Conservation (phyloP, 805 yeast species). For the Candida montana region DNA sequence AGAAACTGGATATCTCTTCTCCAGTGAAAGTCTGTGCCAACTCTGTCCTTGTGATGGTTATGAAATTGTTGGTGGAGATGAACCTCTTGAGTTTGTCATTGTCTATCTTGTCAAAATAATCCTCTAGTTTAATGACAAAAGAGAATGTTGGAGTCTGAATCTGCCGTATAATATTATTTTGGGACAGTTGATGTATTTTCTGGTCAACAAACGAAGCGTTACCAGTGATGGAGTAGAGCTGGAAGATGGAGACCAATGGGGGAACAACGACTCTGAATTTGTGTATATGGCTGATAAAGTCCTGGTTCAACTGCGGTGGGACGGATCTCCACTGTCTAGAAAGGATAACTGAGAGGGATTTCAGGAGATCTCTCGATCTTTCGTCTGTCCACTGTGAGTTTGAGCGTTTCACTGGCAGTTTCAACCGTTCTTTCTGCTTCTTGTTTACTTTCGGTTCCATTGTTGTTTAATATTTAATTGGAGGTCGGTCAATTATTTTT, state of each 20-base stretch:
- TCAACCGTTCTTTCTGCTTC: neutral
- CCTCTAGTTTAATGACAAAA: constrained; percentile 29
- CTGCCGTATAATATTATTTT: constrained; percentile 33
- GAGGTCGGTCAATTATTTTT: neutral
- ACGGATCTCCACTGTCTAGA: constrained; percentile 16
- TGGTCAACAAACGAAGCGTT: constrained; percentile 49
- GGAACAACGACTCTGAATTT: constrained; percentile 16
- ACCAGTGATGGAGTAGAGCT: constrained; percentile 42
- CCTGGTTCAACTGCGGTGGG: constrained; percentile 13
- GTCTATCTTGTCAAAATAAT: constrained; percentile 12
- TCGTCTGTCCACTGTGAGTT: neutral
- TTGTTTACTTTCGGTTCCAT: no score
- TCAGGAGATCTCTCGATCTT: neutral
- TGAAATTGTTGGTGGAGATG: neutral
- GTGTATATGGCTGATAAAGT: constrained; percentile 14
- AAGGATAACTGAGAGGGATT: constrained; percentile 8
- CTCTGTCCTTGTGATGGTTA: neutral
- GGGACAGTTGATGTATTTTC: constrained; percentile 32
- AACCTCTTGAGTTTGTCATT: constrained; percentile 3
- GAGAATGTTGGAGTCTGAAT: constrained; percentile 27
- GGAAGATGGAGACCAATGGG: constrained; percentile 21
- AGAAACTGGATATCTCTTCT: constrained; percentile 28
- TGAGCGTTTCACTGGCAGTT: neutral
- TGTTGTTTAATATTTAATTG: neutral
- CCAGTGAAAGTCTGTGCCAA: constrained; percentile 6